phyloP scores from a whole-genome alignment of 108 stramenopile genomes.

The Conticribra guillardii region DNA sequence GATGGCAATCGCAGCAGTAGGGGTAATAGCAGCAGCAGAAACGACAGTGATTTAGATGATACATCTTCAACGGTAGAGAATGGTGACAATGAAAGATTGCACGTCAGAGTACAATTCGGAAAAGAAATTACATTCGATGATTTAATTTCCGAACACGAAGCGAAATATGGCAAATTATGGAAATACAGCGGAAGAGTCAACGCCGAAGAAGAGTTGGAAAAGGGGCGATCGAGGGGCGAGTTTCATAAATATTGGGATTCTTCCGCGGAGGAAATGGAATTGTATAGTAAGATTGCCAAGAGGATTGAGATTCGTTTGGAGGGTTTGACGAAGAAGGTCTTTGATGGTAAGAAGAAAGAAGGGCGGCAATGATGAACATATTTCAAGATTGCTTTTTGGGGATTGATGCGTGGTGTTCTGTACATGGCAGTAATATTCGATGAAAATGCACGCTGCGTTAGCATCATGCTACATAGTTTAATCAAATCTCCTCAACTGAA shows the following conservation, averaged over 20 bases:
- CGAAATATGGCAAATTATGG: conserved; percentile 51
- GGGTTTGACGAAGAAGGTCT: conserved; percentile 40
- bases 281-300: conserved; percentile 50
- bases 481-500: no score
- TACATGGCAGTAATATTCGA: no score
- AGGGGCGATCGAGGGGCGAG: conserved; percentile 15
- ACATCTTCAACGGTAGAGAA: no score
- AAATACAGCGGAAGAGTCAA: conserved; percentile 37
- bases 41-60: no score
- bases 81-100: conserved; percentile 19
- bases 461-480: no score
- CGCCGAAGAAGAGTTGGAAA: conserved; percentile 1
- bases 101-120: conserved; percentile 43
- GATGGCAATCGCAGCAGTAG: background rate
- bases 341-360: no score
- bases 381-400: no score
- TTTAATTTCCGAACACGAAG: conserved; percentile 58
- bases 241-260: conserved; percentile 32
- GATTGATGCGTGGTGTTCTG: no score
- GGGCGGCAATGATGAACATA: no score
- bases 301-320: conserved; percentile 51
- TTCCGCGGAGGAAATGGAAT: conserved; percentile 34
- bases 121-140: conserved; percentile 54
- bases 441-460: no score
- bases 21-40: no score